Percentiles rank a stretch among this genome's conserved stretches.
Conservation (phyloP, 1,139 yeast genomes). For the Zygosaccharomyces sapae region DNA sequence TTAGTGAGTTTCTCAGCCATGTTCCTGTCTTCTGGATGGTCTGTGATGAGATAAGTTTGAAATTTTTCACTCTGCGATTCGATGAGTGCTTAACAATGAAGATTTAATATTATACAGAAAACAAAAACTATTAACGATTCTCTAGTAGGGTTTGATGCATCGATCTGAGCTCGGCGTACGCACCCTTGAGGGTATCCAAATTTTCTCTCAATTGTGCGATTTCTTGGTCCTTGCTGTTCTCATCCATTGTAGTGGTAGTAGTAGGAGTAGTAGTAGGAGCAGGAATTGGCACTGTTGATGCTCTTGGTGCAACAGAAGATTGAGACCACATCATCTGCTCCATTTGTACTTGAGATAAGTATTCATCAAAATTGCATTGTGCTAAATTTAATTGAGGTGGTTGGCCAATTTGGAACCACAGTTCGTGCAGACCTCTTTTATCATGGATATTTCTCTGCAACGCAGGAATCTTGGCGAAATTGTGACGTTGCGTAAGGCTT, state of each 20-base stretch:
- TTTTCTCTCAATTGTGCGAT: slow-evolving; percentile 44
- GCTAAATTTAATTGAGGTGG: slow-evolving; percentile 19
- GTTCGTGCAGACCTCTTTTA: slow-evolving; percentile 45
- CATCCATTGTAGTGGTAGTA: neutral
- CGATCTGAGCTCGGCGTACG: slow-evolving; percentile 54
- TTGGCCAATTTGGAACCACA: slow-evolving; percentile 45
- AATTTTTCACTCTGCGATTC: slow-evolving; percentile 1
- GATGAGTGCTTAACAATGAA: neutral
- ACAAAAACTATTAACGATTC: slow-evolving; percentile 4
- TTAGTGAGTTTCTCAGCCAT: slow-evolving; percentile 54
- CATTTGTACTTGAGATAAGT: slow-evolving; percentile 46
- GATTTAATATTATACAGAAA: slow-evolving; percentile 13
- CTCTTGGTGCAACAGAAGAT: slow-evolving; percentile 37
- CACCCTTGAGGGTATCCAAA: slow-evolving; percentile 48
- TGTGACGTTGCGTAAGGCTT: slow-evolving; percentile 20
- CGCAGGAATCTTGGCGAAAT: slow-evolving; percentile 42
- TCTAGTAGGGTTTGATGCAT: slow-evolving; percentile 47
- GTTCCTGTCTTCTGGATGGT: slow-evolving; percentile 3
- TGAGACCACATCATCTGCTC: slow-evolving; percentile 51
- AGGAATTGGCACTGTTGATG: slow-evolving; percentile 6
- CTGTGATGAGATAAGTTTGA: neutral
- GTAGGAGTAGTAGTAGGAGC: slow-evolving; percentile 3
- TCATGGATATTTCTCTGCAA: slow-evolving; percentile 54
- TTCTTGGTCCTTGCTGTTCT: slow-evolving; percentile 26
- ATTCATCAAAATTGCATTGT: slow-evolving; percentile 38